Percentiles rank a stretch among this genome's conserved stretches.
These are phyloP conservation scores for Petunia axillaris DNA, from an alignment of 257 asterid genomes.

Conservation along the genomic window DNA sequence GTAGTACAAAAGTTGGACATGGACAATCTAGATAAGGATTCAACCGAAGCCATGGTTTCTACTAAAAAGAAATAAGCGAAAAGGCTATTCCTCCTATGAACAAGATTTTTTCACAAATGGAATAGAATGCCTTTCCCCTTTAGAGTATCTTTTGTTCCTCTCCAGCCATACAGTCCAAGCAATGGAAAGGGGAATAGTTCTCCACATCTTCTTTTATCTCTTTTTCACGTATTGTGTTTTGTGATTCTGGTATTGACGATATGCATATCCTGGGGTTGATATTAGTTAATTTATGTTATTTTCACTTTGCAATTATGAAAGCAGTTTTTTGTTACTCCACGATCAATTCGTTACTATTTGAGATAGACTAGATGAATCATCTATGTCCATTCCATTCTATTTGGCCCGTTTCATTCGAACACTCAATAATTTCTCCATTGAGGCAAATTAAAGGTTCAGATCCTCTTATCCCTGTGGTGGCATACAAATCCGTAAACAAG, in stretches of 20 bases:
- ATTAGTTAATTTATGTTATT: background rate
- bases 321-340: background rate
- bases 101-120: no score
- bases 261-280: slow-evolving; percentile 3
- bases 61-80: no score
- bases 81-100: no score
- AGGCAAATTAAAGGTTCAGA: slow-evolving; percentile 1
- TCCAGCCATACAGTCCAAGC: no score
- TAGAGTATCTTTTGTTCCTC: no score
- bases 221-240: no score
- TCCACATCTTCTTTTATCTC: no score
- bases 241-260: background rate
- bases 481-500: background rate
- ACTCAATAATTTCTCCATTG: background rate
- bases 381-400: background rate
- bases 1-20: no score
- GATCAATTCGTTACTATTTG: background rate
- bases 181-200: no score
- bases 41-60: no score
- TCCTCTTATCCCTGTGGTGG: background rate
- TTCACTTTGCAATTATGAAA: background rate
- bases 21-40: no score
- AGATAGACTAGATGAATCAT: background rate
- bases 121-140: no score
- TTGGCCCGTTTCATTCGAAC: slow-evolving; percentile 7